phyloP scores from a whole-genome alignment of 2,329 filamentous ascomycete genomes.

The Aquanectria penicillioides region DNA sequence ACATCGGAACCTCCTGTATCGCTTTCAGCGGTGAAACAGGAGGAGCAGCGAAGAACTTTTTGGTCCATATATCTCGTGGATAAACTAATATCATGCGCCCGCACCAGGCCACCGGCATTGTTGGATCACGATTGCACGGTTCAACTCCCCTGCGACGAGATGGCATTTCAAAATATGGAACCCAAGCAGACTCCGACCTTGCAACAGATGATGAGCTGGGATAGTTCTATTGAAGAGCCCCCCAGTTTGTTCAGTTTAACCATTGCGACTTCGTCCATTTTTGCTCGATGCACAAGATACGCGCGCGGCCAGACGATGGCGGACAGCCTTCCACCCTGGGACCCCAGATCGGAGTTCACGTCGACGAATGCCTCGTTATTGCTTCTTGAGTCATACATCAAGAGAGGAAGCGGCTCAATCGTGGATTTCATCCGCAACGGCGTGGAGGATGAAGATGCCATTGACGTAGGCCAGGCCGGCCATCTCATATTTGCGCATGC shows the following conservation, averaged over 20 bases:
- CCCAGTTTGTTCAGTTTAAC: slow-evolving; percentile 11
- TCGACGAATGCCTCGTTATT: slow-evolving; percentile 22
- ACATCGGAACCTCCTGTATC: slow-evolving; percentile 42
- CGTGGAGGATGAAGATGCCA: neutral
- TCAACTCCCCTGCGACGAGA: slow-evolving; percentile 41
- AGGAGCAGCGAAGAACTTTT: slow-evolving; percentile 48
- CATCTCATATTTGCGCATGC: slow-evolving; percentile 26
- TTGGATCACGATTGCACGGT: slow-evolving; percentile 46
- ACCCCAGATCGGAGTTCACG: slow-evolving; percentile 26
- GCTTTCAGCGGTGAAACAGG: slow-evolving; percentile 37
- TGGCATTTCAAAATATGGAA: slow-evolving; percentile 1
- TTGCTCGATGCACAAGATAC: slow-evolving; percentile 23
- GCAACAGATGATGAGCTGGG: slow-evolving; percentile 23
- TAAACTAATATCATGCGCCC: slow-evolving; percentile 48
- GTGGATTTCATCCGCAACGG: slow-evolving; percentile 19
- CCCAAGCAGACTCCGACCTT: slow-evolving; percentile 17
- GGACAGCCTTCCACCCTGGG: slow-evolving; percentile 21
- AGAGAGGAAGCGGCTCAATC: neutral
- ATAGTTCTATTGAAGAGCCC: neutral
- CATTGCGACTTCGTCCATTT: slow-evolving; percentile 19
- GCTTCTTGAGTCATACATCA: slow-evolving; percentile 22
- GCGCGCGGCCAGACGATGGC: slow-evolving; percentile 6
- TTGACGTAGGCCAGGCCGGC: slow-evolving; percentile 17
- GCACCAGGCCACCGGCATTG: slow-evolving; percentile 46
- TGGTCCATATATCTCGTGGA: slow-evolving; percentile 53